phyloP scores from a whole-genome alignment of 768 basidiomycete genomes.

The Aureoboletus auriporus region DNA sequence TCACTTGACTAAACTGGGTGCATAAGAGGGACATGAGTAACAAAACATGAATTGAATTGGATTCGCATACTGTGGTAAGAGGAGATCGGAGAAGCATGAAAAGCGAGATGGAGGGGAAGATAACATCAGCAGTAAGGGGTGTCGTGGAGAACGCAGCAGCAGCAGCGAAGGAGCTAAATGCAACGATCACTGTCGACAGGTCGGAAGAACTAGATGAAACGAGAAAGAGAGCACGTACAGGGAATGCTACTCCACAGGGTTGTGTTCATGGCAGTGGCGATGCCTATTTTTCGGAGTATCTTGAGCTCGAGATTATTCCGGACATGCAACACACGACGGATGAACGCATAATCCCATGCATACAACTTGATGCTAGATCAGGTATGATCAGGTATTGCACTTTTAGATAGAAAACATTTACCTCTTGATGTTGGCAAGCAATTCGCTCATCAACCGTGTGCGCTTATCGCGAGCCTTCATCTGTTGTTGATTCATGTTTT shows the following conservation, averaged over 20 bases:
- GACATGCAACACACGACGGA: constrained; percentile 68
- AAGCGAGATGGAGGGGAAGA: constrained; percentile 94
- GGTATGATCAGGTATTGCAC: background rate
- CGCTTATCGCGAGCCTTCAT: constrained; percentile 92
- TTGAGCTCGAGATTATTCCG: constrained; percentile 79
- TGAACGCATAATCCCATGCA: constrained; percentile 93
- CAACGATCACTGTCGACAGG: constrained; percentile 51
- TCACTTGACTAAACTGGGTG: constrained; percentile 62
- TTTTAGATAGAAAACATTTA: constrained; percentile 12
- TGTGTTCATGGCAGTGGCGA: constrained; percentile 51
- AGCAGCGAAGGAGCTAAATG: constrained; percentile 77
- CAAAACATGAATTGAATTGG: background rate
- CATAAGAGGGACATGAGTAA: background rate
- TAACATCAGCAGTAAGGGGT: constrained; percentile 84
- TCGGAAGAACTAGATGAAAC: background rate
- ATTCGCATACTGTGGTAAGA: constrained; percentile 66
- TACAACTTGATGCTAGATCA: constrained; percentile 77
- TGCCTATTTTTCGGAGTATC: constrained; percentile 79
- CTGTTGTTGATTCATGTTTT: constrained; percentile 78
- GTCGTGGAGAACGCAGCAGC: constrained; percentile 57
- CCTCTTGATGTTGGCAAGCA: constrained; percentile 89
- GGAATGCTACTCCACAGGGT: too few species aligned
- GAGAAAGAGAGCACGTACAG: too few species aligned
- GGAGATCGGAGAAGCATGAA: constrained; percentile 85
- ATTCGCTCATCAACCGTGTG: constrained; percentile 86